Conservation (phyloP, 2,329 filamentous ascomycete species). For the Xylariaceae sp. region DNA sequence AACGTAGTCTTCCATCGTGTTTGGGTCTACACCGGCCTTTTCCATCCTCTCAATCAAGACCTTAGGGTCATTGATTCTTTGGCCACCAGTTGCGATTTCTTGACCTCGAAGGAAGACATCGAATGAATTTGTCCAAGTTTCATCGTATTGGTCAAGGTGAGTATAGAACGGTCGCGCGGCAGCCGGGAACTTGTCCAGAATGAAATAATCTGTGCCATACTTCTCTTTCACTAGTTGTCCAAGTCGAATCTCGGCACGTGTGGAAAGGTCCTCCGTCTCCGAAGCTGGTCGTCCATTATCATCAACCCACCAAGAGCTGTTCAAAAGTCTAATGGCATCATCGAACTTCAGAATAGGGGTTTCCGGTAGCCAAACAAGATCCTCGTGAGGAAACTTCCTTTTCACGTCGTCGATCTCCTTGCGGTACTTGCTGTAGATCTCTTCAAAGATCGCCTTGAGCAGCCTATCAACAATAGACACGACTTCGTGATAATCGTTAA, state of each 20-base stretch:
- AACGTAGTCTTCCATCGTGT: conserved; percentile 86
- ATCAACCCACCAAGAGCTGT: conserved; percentile 68
- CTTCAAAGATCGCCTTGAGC: conserved; percentile 73
- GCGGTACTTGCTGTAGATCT: conserved; percentile 62
- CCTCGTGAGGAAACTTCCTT: conserved; percentile 77
- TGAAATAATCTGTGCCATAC: conserved; percentile 85
- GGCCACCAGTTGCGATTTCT: conserved; percentile 86
- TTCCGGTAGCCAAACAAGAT: conserved; percentile 80
- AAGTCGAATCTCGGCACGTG: conserved; percentile 79
- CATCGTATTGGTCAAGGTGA: conserved; percentile 63
- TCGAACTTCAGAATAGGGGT: conserved; percentile 77
- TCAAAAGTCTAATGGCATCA: conserved; percentile 75
- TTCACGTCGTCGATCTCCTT: conserved; percentile 73
- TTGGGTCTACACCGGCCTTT: conserved; percentile 66
- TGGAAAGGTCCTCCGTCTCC: conserved; percentile 74
- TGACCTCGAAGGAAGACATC: conserved; percentile 93
- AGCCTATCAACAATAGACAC: conserved; percentile 71
- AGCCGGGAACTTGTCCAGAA: conserved; percentile 86
- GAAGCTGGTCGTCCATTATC: conserved; percentile 69
- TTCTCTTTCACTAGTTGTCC: conserved; percentile 81
- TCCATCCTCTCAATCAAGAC: conserved; percentile 75
- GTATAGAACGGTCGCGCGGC: conserved; percentile 87
- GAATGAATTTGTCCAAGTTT: conserved; percentile 73
- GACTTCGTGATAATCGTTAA: conserved; percentile 84
- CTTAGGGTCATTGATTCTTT: conserved; percentile 79